Evolutionary conservation across 179 eudicot genomes (phyloP).

Genomic region (Monotropa hypopitys): DNA sequence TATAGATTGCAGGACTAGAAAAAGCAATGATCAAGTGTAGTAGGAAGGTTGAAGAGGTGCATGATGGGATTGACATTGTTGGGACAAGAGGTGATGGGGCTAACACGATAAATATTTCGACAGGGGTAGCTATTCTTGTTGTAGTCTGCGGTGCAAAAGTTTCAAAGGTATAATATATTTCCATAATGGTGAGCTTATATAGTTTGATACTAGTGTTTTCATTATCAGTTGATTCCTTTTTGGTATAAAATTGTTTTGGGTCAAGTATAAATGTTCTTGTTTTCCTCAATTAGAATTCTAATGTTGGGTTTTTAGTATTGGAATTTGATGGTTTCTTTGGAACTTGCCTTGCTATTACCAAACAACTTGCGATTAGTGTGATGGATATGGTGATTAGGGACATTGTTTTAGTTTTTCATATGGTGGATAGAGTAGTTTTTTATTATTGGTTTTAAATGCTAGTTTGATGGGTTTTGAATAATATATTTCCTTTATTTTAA

Average conservation of each 20-base stretch:
- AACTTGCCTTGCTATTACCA: no score
- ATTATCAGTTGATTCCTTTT: no score
- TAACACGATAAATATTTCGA: conserved; percentile 84
- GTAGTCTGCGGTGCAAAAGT: conserved; percentile 93
- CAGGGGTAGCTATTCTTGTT: conserved; percentile 80
- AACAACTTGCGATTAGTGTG: neutral
- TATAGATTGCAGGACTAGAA: conserved; percentile 57
- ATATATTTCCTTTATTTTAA: neutral
- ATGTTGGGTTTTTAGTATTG: no score
- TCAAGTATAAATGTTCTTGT: no score
- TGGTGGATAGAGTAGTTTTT: neutral
- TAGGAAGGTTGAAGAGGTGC: conserved; percentile 50
- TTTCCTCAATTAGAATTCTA: no score
- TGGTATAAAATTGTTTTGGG: no score
- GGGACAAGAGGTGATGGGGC: conserved; percentile 98
- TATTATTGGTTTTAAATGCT: neutral
- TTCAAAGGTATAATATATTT: conserved; percentile 55
- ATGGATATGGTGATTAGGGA: neutral
- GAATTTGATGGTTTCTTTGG: no score
- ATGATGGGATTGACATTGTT: conserved; percentile 72
- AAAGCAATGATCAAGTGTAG: conserved; percentile 78
- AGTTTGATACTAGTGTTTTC: neutral
- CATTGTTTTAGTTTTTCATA: neutral
- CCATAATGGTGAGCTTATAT: neutral
- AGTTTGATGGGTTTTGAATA: neutral